A percentile compares a stretch with the other conserved stretches of the same genome.
Conservation (phyloP, 306 rosid genomes). For the Cajanus cajan region DNA sequence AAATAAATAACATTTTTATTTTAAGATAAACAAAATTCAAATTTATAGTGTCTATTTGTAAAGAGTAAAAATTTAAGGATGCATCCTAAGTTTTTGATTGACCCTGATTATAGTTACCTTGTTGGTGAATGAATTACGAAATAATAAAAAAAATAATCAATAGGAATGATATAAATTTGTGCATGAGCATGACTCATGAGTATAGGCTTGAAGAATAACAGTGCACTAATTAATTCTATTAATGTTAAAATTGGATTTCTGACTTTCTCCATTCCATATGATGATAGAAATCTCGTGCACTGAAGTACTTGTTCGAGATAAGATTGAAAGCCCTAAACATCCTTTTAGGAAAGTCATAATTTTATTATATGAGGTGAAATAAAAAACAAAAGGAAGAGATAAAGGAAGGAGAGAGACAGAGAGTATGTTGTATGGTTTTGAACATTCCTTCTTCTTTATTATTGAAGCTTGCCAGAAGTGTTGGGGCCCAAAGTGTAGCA, state of each 20-base stretch:
- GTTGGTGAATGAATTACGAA: neutral
- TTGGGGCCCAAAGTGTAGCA: slow-evolving; percentile 46
- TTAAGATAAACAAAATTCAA: no score
- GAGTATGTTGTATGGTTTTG: slow-evolving; percentile 37
- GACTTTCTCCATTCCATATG: slow-evolving; percentile 1
- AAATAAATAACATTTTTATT: neutral
- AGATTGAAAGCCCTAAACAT: slow-evolving; percentile 20
- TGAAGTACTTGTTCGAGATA: slow-evolving; percentile 14
- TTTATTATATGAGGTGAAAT: neutral
- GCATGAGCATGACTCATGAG: neutral
- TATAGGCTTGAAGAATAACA: neutral
- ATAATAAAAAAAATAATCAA: neutral
- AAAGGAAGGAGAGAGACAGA: slow-evolving; percentile 16
- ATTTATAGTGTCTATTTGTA: no score
- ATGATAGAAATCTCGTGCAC: slow-evolving; percentile 25
- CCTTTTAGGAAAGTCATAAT: slow-evolving; percentile 22
- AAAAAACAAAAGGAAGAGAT: neutral
- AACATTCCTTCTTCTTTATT: slow-evolving; percentile 38
- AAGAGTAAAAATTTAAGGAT: no score
- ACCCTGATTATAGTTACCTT: neutral
- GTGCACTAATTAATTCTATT: neutral
- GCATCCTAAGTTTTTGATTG: neutral
- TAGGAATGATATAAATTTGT: neutral
- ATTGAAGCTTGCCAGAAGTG: slow-evolving; percentile 35
- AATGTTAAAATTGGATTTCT: neutral